Conservation (phyloP, 345 rosid species). For the Turnera subulata region DNA sequence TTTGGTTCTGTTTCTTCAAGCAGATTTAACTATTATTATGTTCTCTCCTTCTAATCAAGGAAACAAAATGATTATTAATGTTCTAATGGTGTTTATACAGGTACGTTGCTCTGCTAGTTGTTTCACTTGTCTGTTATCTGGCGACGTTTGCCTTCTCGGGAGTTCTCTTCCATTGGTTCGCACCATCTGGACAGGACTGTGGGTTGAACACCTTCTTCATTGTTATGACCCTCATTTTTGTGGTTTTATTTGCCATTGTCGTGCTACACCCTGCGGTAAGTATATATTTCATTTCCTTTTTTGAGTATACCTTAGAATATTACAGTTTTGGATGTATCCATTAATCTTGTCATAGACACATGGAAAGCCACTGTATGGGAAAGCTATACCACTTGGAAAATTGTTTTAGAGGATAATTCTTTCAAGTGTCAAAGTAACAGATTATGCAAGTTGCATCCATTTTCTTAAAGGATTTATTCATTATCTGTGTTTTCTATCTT, state of each 20-base stretch:
- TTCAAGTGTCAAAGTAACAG: no score
- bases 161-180: slow-evolving; percentile 92
- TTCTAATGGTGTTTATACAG: slow-evolving; percentile 30
- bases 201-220: slow-evolving; percentile 91
- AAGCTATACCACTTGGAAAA: no score
- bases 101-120: slow-evolving; percentile 74
- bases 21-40: slow-evolving; percentile 7
- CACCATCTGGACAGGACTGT: slow-evolving; percentile 97
- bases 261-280: slow-evolving; percentile 94
- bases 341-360: background rate
- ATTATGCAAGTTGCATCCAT: no score
- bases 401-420: no score
- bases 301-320: background rate
- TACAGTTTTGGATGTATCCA: background rate
- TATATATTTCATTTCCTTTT: slow-evolving; percentile 16
- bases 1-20: slow-evolving; percentile 4
- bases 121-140: slow-evolving; percentile 83
- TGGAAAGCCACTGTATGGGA: background rate
- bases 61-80: background rate
- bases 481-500: no score
- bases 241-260: slow-evolving; percentile 67
- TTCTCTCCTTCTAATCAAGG: no score
- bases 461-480: no score
- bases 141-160: slow-evolving; percentile 88
- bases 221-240: slow-evolving; percentile 62